Conservation (phyloP, 345 rosid species). For the Orychophragmus violaceus region DNA sequence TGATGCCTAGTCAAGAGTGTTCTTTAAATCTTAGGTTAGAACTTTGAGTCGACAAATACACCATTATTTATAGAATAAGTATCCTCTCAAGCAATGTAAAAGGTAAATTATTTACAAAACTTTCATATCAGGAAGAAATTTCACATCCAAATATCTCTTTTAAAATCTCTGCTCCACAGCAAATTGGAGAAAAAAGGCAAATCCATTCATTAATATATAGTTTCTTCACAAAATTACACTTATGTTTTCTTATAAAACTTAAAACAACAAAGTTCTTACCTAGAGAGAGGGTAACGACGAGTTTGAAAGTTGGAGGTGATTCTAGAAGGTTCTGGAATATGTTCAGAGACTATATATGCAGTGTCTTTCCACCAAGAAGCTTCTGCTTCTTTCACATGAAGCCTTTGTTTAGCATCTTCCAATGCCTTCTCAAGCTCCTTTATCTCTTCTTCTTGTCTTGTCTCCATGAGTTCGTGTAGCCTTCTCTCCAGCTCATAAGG, state of each 20-base stretch:
- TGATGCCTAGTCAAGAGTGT: no score
- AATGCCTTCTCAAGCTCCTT: slow-evolving; percentile 58
- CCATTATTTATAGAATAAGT: no score
- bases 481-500: slow-evolving; percentile 64
- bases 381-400: slow-evolving; percentile 55
- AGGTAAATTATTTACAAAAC: not conserved
- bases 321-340: slow-evolving; percentile 35
- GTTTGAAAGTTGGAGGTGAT: not conserved
- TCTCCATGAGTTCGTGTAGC: slow-evolving; percentile 55
- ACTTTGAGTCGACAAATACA: no score
- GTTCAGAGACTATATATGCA: slow-evolving; percentile 42
- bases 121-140: not conserved
- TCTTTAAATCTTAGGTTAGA: no score
- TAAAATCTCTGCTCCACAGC: not conserved
- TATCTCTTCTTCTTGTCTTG: slow-evolving; percentile 62
- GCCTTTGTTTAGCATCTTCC: slow-evolving; percentile 35
- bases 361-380: slow-evolving; percentile 77
- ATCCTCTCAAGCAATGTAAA: no score
- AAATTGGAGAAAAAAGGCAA: not conserved
- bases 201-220: not conserved
- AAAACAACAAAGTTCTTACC: not conserved
- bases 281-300: slow-evolving; percentile 25
- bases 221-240: slow-evolving; percentile 4
- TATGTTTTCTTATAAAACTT: not conserved
- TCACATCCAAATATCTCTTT: not conserved